Conservation (phyloP, 129 eudicot species). For the carrot (Daucus carota) region DH1_v3.0 NC_030382.2:27310001-27310500, state of each 20-base stretch:
- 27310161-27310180: not conserved
- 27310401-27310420: not conserved
- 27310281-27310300: not conserved
- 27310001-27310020: too few species aligned
- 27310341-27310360: not conserved
- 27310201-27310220: not conserved
- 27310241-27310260: not conserved
- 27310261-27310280: not conserved
- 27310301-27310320: not conserved
- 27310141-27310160: not conserved
- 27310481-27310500: not conserved
- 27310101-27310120: not conserved
- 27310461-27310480: not conserved
- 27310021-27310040: too few species aligned
- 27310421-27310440: not conserved
- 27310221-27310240: not conserved
- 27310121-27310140: not conserved
- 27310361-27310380: not conserved
- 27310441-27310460: not conserved
- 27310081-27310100: too few species aligned
- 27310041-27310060: too few species aligned
- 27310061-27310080: too few species aligned
- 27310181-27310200: not conserved
- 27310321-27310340: not conserved
- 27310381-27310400: not conserved